These are phyloP conservation scores for Poa annua DNA, from an alignment of 176 grass and related monocot genomes.

Conservation along the genomic window DNA sequence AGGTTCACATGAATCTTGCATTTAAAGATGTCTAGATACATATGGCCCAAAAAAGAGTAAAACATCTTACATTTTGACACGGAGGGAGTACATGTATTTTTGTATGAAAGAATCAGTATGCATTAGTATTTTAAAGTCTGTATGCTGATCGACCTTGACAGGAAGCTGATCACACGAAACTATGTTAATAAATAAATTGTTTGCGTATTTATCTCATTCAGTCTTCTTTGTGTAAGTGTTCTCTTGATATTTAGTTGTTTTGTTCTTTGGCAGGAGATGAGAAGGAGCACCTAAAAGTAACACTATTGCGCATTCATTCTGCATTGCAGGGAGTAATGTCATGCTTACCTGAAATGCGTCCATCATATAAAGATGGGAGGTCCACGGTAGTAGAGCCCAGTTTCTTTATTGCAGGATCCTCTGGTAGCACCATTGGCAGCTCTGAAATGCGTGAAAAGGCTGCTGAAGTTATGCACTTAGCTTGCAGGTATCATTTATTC, in stretches of 20 bases:
- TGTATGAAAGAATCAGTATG: slow-evolving; percentile 8
- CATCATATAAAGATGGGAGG: slow-evolving; percentile 67
- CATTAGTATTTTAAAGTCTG: background rate
- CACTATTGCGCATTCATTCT: slow-evolving; percentile 87
- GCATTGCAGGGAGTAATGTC: slow-evolving; percentile 96
- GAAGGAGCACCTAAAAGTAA: slow-evolving; percentile 96
- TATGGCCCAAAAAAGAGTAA: too few species aligned
- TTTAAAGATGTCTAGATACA: too few species aligned
- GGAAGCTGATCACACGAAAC: background rate
- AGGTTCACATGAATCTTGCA: too few species aligned
- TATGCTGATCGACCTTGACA: background rate
- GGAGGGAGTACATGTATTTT: background rate
- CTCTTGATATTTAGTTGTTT: slow-evolving; percentile 40
- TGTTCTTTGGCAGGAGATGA: slow-evolving; percentile 68
- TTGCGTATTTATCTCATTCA: background rate
- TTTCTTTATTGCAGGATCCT: slow-evolving; percentile 78
- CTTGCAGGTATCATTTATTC: slow-evolving; percentile 71
- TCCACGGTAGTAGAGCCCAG: slow-evolving; percentile 55
- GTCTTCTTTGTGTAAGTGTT: background rate
- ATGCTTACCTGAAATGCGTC: slow-evolving; percentile 91
- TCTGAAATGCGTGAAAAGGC: slow-evolving; percentile 96
- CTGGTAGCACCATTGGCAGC: slow-evolving; percentile 74
- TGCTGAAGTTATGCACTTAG: slow-evolving; percentile 74
- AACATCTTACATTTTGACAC: too few species aligned
- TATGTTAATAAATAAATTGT: slow-evolving; percentile 5